Conservation (phyloP, 805 yeast genomes). For the Torulaspora microellipsoides region DNA sequence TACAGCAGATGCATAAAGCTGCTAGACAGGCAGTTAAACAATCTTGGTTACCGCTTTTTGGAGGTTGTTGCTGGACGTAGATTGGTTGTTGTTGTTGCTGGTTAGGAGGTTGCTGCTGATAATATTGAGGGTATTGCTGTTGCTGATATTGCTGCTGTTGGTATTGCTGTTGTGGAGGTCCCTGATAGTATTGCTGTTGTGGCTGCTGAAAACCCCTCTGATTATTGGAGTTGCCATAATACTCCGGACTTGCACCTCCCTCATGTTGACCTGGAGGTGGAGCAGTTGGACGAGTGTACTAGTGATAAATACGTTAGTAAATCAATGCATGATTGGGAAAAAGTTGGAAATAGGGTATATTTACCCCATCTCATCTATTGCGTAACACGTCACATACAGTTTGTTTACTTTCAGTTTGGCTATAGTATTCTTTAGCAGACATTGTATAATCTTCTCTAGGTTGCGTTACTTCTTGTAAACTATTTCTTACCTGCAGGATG, state of each 20-base stretch:
- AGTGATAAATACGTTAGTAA: conserved; percentile 1
- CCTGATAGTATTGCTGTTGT: conserved; percentile 28
- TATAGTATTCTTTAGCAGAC: conserved; percentile 31
- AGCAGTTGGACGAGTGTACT: conserved; percentile 29
- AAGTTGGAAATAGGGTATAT: neutral
- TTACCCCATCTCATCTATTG: neutral
- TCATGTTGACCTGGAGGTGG: conserved; percentile 23
- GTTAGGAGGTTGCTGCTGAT: conserved; percentile 38
- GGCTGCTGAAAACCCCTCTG: conserved; percentile 11
- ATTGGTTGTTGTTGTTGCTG: conserved; percentile 47
- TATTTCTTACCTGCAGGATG: too few relatives aligned
- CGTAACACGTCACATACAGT: conserved; percentile 8
- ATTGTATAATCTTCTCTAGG: conserved; percentile 3
- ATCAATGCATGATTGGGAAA: neutral
- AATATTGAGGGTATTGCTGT: conserved; percentile 40
- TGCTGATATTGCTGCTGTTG: conserved; percentile 30
- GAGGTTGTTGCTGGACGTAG: conserved; percentile 48
- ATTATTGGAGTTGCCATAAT: conserved; percentile 9
- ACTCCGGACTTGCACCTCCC: conserved; percentile 1
- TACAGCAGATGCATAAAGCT: conserved; percentile 52
- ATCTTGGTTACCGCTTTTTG: conserved; percentile 35
- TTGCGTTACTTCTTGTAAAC: too few relatives aligned
- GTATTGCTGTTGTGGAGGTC: conserved; percentile 21
- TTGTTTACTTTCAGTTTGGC: conserved; percentile 13
- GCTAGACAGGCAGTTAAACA: conserved; percentile 53